Percentiles rank a stretch among this genome's conserved stretches.
Evolutionary conservation across 352 stramenopile species (phyloP).

Genomic region (Aphanomyces astaci): DNA sequence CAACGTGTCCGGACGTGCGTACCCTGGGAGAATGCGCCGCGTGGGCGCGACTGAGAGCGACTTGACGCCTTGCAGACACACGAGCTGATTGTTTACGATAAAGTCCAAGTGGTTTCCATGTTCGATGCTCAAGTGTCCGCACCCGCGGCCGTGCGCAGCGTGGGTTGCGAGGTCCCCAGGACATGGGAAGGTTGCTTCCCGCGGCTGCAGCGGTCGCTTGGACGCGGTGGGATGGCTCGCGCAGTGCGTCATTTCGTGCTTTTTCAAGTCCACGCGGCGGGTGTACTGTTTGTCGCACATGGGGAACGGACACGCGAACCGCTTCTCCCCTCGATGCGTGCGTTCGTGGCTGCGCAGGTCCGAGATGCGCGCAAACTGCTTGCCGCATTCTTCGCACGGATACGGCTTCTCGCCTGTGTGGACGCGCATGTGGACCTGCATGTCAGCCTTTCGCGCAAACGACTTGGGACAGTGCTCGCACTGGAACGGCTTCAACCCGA

Average conservation of each 20-base stretch:
- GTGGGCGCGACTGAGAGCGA: conserved; percentile 32
- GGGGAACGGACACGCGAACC: conserved; percentile 45
- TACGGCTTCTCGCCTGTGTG: conserved; percentile 77
- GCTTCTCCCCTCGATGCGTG: conserved; percentile 58
- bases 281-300: conserved; percentile 46
- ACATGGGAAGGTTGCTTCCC: not conserved
- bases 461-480: conserved; percentile 51
- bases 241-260: conserved; percentile 56
- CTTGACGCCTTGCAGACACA: conserved; percentile 59
- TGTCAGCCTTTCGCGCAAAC: conserved; percentile 67
- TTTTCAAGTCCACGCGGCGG: conserved; percentile 60
- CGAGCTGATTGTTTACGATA: conserved; percentile 73
- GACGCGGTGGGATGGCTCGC: not conserved
- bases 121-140: conserved; percentile 66
- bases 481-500: conserved; percentile 47
- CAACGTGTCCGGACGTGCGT: no score
- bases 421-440: conserved; percentile 64
- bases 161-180: conserved; percentile 36
- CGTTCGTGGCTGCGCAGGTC: conserved; percentile 69
- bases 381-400: conserved; percentile 45
- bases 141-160: conserved; percentile 38
- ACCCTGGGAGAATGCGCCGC: not conserved
- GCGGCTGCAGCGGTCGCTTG: conserved; percentile 5
- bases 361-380: conserved; percentile 58
- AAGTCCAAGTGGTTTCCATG: conserved; percentile 75